Evolutionary conservation across 2,329 filamentous ascomycete species (phyloP), one percentile per base, ranked within the genome.

Genomic region (Teratosphaeria gauchensis): DNA sequence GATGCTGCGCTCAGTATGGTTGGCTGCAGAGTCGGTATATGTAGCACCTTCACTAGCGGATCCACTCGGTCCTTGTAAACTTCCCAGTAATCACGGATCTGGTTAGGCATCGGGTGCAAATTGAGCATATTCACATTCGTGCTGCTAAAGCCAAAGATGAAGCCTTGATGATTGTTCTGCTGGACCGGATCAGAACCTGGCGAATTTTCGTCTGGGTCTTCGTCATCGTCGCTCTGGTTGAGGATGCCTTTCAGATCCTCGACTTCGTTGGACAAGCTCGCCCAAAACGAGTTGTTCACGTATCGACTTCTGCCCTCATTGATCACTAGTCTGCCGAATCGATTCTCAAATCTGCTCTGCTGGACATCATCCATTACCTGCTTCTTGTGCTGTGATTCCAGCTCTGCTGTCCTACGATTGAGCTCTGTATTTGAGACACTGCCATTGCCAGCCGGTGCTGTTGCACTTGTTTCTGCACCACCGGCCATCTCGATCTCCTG

Each of bases 271-370:
- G 85, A 88, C 56, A 92, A 78, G 62, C 83, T 88, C 21, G 86
- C 83, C 67, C 87, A 90, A 67, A 91, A 89, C 6, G 83, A 86
- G 70, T 84, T 89, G 74, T 86, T 89, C 64, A 92, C 83, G 69
- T 91, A 92, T 69, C 86, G 78, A 58, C 83, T 85, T 60, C 82
- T 83, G 46, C 85, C 85, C 58, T 90, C 86, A 62, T 87, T 86
- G 38, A 90, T 74, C 0, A 91, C 85, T 56, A 92, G 72, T 33
- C 87, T 78, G 2, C 88, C 86, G 71, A 88, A 86, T 57, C 83
- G 77, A 38, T 70, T 70, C 59, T 74, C 71, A 33, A 73, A 68
- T 16, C 62, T 63, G 11, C 67, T 66, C 35, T 61, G 64, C 16
- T 63, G 58, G 48, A 64, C 56, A 35, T 67, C 65, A 28, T 71